phyloP scores from a whole-genome alignment of 495 filamentous ascomycete species.

The Xylaria venustula region DNA sequence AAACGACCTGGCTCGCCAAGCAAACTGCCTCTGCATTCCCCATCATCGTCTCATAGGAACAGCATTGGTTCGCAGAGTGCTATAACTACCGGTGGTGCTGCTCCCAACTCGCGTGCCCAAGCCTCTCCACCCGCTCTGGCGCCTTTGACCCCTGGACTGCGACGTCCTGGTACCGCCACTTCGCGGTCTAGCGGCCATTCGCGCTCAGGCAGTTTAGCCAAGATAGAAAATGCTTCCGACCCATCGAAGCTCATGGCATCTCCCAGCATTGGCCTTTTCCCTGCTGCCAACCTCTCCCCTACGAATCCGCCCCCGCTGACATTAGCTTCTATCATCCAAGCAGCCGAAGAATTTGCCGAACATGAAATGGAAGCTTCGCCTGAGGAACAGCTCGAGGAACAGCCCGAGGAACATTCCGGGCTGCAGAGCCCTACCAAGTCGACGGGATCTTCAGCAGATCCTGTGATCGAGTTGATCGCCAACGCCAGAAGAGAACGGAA shows the following conservation, averaged over 20 bases:
- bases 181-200: slow-evolving; percentile 26
- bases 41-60: slow-evolving; percentile 21
- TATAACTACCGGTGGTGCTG: background rate
- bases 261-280: slow-evolving; percentile 16
- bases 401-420: slow-evolving; percentile 23
- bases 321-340: slow-evolving; percentile 47
- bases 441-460: slow-evolving; percentile 42
- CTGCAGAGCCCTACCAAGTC: slow-evolving; percentile 54
- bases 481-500: slow-evolving; percentile 91
- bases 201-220: slow-evolving; percentile 27
- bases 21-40: slow-evolving; percentile 35
- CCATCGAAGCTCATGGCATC: slow-evolving; percentile 15
- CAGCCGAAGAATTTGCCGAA: slow-evolving; percentile 46
- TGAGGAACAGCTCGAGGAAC: too few relatives aligned
- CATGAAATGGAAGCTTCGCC: slow-evolving; percentile 18
- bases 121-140: slow-evolving; percentile 19
- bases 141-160: slow-evolving; percentile 27
- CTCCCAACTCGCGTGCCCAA: slow-evolving; percentile 7
- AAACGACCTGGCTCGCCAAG: slow-evolving; percentile 45
- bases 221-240: slow-evolving; percentile 15
- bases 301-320: slow-evolving; percentile 27
- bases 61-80: slow-evolving; percentile 5
- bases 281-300: slow-evolving; percentile 24
- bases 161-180: slow-evolving; percentile 20
- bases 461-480: slow-evolving; percentile 66